These are phyloP conservation scores for Colletotrichum caudatum DNA, from an alignment of 2,329 filamentous ascomycete genomes.

Conservation along the genomic window DNA sequence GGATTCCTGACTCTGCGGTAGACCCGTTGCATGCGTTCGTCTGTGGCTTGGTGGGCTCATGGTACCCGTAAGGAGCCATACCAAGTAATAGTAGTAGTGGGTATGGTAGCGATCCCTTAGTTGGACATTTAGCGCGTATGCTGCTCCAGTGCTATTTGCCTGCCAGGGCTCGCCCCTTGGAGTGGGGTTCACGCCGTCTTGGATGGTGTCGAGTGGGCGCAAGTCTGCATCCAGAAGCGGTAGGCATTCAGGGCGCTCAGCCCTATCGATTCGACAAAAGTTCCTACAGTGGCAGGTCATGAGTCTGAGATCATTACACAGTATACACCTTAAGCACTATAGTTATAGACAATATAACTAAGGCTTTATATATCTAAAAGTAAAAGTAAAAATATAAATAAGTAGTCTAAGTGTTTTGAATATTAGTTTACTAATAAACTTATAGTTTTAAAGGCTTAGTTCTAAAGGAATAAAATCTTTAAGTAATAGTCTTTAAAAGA, in stretches of 20 bases:
- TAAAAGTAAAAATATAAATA: no score
- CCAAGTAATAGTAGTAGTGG: not conserved
- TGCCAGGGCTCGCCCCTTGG: not conserved
- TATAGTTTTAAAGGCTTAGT: no score
- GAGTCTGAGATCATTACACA: no score
- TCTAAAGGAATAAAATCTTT: no score
- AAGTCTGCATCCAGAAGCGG: slow-evolving; percentile 7
- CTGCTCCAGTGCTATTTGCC: slow-evolving; percentile 5
- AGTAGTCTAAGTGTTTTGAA: no score
- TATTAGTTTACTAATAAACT: no score
- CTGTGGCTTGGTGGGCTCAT: slow-evolving; percentile 24
- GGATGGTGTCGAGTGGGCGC: slow-evolving; percentile 14
- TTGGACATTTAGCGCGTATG: slow-evolving; percentile 27
- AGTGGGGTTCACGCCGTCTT: slow-evolving; percentile 17
- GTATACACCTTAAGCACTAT: no score
- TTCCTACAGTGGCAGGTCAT: no score
- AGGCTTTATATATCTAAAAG: no score
- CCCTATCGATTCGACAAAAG: slow-evolving; percentile 25
- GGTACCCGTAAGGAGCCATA: slow-evolving; percentile 21
- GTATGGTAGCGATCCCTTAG: slow-evolving; percentile 12
- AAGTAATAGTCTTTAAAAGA: no score
- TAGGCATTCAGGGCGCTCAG: slow-evolving; percentile 30
- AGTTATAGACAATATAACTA: no score
- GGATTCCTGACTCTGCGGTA: not conserved
- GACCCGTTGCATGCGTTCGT: slow-evolving; percentile 28